These are phyloP conservation scores for Brasilioporus rufonigricans DNA, from an alignment of 768 basidiomycete genomes.

Conservation along the genomic window DNA sequence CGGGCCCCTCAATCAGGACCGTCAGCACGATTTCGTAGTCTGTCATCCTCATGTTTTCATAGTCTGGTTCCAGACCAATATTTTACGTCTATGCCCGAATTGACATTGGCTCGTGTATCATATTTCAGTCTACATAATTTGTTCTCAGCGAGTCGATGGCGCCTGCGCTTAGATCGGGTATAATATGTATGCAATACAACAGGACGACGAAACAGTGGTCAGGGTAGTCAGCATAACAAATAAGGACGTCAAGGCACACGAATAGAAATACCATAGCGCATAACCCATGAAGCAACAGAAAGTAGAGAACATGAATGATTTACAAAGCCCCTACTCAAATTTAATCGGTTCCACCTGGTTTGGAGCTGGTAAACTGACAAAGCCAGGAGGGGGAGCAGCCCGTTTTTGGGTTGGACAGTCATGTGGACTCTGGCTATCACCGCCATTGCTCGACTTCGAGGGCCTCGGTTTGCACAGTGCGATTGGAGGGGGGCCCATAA, in stretches of 20 bases:
- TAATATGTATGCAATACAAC: slow-evolving; percentile 21
- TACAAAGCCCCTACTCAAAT: slow-evolving; percentile 30
- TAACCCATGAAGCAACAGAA: slow-evolving; percentile 3
- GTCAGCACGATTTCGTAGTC: neutral
- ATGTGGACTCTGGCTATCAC: slow-evolving; percentile 18
- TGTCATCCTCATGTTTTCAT: slow-evolving; percentile 3
- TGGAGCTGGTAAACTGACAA: slow-evolving; percentile 38
- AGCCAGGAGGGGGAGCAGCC: slow-evolving; percentile 11
- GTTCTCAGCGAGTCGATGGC: slow-evolving; percentile 3
- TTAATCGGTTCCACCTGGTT: slow-evolving; percentile 44
- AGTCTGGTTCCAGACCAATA: neutral
- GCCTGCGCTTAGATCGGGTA: slow-evolving; percentile 7
- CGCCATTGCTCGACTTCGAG: slow-evolving; percentile 10
- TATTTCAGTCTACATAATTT: slow-evolving; percentile 18
- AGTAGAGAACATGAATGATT: neutral
- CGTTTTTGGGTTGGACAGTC: slow-evolving; percentile 27
- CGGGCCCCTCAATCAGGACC: neutral
- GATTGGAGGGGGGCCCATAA: slow-evolving; percentile 76
- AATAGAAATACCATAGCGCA: slow-evolving; percentile 8
- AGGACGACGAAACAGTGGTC: neutral
- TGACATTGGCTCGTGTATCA: slow-evolving; percentile 4
- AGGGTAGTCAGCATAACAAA: slow-evolving; percentile 15
- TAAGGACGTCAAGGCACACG: slow-evolving; percentile 1
- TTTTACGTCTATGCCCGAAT: slow-evolving; percentile 5
- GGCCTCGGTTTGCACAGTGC: slow-evolving; percentile 46